Evolutionary conservation across 345 rosid species (phyloP).

Genomic region (Populus simonii): DNA sequence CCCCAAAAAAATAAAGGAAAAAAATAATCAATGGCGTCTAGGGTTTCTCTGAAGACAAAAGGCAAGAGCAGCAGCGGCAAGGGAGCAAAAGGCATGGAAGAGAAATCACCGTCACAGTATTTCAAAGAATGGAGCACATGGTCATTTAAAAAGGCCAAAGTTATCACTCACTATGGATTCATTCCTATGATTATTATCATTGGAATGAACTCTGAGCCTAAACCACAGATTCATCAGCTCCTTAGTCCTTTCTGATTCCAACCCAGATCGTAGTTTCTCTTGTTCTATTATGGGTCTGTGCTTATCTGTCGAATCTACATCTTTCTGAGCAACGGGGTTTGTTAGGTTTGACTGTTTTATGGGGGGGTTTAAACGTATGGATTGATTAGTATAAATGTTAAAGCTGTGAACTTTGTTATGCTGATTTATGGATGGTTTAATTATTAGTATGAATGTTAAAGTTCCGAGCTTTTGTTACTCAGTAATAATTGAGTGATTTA

Average conservation of each 20-base stretch:
- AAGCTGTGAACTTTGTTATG: neutral
- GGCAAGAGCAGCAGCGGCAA: conserved; percentile 45
- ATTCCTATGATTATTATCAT: conserved; percentile 79
- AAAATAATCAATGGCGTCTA: conserved; percentile 39
- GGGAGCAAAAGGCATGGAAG: conserved; percentile 46
- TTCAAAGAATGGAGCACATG: conserved; percentile 93
- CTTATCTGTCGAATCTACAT: conserved; percentile 39
- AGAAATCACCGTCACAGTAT: conserved; percentile 38
- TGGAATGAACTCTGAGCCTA: conserved; percentile 95
- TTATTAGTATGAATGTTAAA: neutral
- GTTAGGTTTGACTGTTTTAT: conserved; percentile 9
- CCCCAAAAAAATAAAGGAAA: too few relatives aligned
- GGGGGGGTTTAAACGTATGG: neutral
- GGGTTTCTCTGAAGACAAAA: conserved; percentile 45
- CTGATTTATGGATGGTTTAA: neutral
- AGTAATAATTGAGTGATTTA: neutral
- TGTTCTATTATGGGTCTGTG: conserved; percentile 5
- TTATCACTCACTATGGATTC: conserved; percentile 84
- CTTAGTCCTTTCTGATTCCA: conserved; percentile 66
- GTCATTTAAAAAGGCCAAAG: conserved; percentile 84
- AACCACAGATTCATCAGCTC: conserved; percentile 86
- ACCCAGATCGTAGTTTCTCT: conserved; percentile 12
- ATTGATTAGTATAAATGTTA: neutral
- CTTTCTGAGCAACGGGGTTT: neutral
- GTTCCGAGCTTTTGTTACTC: neutral